Evolutionary conservation across 805 yeast genomes (phyloP).

Genomic region (Yarrowia sp.): DNA sequence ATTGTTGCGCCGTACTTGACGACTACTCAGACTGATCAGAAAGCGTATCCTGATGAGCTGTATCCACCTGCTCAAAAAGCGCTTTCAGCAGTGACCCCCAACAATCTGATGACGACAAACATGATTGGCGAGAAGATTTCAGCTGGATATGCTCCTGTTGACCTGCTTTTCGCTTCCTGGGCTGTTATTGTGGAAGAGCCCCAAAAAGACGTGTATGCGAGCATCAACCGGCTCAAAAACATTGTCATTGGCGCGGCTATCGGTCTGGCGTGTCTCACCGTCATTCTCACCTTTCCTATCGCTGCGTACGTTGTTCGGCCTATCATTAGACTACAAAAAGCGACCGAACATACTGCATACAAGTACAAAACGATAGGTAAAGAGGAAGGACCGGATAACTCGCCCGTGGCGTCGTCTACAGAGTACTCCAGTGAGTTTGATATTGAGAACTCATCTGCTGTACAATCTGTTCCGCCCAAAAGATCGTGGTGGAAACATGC

Average conservation of each 20-base stretch:
- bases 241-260: conserved; percentile 76
- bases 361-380: conserved; percentile 36
- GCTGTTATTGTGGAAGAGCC: conserved; percentile 69
- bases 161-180: conserved; percentile 56
- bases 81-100: conserved; percentile 34
- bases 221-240: conserved; percentile 58
- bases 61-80: conserved; percentile 39
- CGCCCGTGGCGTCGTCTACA: neutral
- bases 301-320: conserved; percentile 86
- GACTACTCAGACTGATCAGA: conserved; percentile 27
- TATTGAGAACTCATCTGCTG: neutral
- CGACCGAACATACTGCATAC: conserved; percentile 62
- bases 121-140: conserved; percentile 48
- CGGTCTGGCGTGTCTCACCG: conserved; percentile 72
- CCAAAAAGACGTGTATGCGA: conserved; percentile 56
- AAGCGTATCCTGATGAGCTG: conserved; percentile 31
- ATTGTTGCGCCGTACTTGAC: conserved; percentile 39
- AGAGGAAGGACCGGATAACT: neutral
- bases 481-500: neutral
- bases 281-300: conserved; percentile 73
- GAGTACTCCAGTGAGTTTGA: neutral
- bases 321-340: conserved; percentile 71
- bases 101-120: conserved; percentile 29
- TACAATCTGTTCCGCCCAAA: neutral
- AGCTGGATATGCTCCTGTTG: conserved; percentile 53